Evolutionary conservation across 495 filamentous ascomycete species (phyloP), one percentile per base, ranked within the genome.

Genomic region (Annulohypoxylon stygium): DNA sequence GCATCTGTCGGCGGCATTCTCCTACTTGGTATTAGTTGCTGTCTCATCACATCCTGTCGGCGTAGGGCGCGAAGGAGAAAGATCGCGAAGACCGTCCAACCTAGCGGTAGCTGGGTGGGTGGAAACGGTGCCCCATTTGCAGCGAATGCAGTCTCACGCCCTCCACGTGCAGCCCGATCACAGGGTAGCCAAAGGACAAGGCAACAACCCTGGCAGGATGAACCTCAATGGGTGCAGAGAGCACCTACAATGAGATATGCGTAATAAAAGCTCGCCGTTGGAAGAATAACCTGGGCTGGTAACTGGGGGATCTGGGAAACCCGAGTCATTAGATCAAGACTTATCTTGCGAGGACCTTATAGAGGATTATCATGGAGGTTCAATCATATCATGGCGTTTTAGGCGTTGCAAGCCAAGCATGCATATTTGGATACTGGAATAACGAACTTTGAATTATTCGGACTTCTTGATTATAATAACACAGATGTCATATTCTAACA

Each of bases 1-100:
- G 81, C 83, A 34, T 91, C 87, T 8, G 86, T 94, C 34, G 93
- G 93, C 26, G 87, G 86, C 5, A 81, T 95, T 3, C 73, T 97
- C 3, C 69, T 94, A 4, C 76, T 95, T 18, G 82, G 84, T 4
- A 76, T 95, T 26, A 61, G 89, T 25, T 84, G 82, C 65, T 94
- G 92, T 76, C 84, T 88, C 69, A 81, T 85, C 55, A 85, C 82
- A 54, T 84, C 86, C 25, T 91, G 88, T 72, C 82, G 89, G 25
- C 82, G 85, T 3, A 75, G 75, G 37, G 25, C 51, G 34, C 75
- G 77, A 39, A 71, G 75, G 57, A 75, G 68, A 20, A 77, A 41
- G 67, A 50, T 75, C 58, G 64, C 72, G 9, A 76, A 68, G 60
- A 70, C 67, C 7, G 36, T 61, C 10, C 70, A 71, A 53, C 67